These are phyloP conservation scores for Spathaspora jeffriesii DNA, from an alignment of 1,139 yeast species.

Conservation along the genomic window DNA sequence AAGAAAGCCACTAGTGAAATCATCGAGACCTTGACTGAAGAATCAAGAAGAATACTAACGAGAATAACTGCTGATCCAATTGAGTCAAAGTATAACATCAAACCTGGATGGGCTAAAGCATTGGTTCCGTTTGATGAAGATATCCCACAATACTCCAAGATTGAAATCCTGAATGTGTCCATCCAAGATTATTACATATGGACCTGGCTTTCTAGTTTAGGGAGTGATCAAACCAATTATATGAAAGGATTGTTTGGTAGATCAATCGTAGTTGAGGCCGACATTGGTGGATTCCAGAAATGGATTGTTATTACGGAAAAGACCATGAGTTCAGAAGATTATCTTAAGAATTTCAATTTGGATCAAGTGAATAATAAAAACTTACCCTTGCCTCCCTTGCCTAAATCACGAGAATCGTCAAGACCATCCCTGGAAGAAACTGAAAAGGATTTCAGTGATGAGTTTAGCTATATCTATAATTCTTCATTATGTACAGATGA, in stretches of 20 bases:
- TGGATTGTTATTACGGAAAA: constrained; percentile 83
- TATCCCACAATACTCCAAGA: constrained; percentile 45
- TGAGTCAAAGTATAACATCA: constrained; percentile 35
- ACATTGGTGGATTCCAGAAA: constrained; percentile 73
- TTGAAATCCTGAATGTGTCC: constrained; percentile 62
- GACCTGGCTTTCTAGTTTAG: constrained; percentile 85
- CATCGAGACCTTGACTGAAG: constrained; percentile 67
- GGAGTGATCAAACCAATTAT: constrained; percentile 68
- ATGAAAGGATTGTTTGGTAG: constrained; percentile 77
- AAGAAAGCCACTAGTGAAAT: constrained; percentile 59
- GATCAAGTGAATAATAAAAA: constrained; percentile 11
- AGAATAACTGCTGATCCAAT: constrained; percentile 51
- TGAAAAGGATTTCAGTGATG: constrained; percentile 13
- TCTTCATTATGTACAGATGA: constrained; percentile 14
- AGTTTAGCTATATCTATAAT: constrained; percentile 13
- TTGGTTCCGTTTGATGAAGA: constrained; percentile 20
- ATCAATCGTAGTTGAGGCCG: constrained; percentile 73
- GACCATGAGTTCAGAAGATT: constrained; percentile 47
- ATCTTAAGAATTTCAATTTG: constrained; percentile 25
- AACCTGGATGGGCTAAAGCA: constrained; percentile 44
- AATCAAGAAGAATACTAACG: constrained; percentile 68
- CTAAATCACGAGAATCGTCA: constrained; percentile 11
- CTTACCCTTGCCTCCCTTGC: constrained; percentile 34
- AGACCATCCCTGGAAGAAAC: constrained; percentile 7
- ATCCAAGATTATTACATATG: constrained; percentile 88